Conservation (phyloP, 805 yeast genomes). For the Candida easanensis region DNA sequence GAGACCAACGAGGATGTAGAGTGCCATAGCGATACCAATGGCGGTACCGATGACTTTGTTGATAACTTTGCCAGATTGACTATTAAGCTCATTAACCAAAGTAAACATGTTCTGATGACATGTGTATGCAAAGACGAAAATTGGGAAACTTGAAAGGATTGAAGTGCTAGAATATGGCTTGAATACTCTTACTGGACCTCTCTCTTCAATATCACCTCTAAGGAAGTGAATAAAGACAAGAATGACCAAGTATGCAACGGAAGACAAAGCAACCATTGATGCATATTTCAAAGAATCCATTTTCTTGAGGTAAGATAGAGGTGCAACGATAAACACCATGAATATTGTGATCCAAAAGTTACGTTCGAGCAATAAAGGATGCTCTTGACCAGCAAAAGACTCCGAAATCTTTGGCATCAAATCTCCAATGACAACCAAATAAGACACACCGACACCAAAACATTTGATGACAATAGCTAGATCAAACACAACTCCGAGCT, state of each 20-base stretch:
- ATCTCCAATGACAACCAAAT: conserved; percentile 69
- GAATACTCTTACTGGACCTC: conserved; percentile 49
- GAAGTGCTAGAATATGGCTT: conserved; percentile 44
- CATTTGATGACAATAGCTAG: conserved; percentile 69
- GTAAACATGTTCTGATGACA: conserved; percentile 96
- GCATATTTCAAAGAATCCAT: conserved; percentile 85
- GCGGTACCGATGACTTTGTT: conserved; percentile 48
- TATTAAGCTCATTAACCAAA: conserved; percentile 73
- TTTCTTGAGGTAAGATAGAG: conserved; percentile 67
- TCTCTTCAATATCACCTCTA: conserved; percentile 49
- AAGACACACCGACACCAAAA: conserved; percentile 68
- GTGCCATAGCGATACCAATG: conserved; percentile 53
- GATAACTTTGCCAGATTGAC: conserved; percentile 47
- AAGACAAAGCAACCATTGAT: conserved; percentile 74
- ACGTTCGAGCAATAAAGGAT: conserved; percentile 36
- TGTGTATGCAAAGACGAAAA: conserved; percentile 90
- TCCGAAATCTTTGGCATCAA: conserved; percentile 58
- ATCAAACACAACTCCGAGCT: conserved; percentile 59
- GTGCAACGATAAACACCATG: conserved; percentile 42
- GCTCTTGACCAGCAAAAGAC: conserved; percentile 24
- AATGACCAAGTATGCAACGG: conserved; percentile 74
- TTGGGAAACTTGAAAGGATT: conserved; percentile 77
- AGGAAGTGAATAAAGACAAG: conserved; percentile 73
- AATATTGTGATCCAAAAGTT: conserved; percentile 61
- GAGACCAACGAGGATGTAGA: conserved; percentile 73